A percentile compares a stretch with the other conserved stretches of the same genome.
Evolutionary conservation across 1,284 basidiomycete genomes (phyloP).

Genomic region (Irpex sp.): DNA sequence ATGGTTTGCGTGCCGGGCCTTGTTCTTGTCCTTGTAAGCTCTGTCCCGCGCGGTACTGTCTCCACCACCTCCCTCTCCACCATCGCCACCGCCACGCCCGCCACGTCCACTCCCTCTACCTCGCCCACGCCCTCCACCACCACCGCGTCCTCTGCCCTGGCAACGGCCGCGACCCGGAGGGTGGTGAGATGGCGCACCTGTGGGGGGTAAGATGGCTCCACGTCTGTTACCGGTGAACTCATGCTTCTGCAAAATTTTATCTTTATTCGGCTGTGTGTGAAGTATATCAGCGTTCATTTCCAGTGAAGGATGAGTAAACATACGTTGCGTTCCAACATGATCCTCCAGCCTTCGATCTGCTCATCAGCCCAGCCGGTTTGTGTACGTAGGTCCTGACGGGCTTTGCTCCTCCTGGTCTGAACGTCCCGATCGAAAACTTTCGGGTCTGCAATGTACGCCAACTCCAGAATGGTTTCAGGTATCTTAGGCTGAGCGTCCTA

Average conservation of each 20-base stretch:
- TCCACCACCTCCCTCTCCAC: conserved; percentile 31
- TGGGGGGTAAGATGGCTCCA: conserved; percentile 13
- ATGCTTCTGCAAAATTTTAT: conserved; percentile 66
- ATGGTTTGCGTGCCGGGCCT: conserved; percentile 59
- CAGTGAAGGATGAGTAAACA: conserved; percentile 23
- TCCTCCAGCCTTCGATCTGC: conserved; percentile 85
- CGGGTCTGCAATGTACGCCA: conserved; percentile 72
- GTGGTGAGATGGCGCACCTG: conserved; percentile 6
- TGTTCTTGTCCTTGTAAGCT: conserved; percentile 70
- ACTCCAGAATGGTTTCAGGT: conserved; percentile 67
- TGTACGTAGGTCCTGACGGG: conserved; percentile 58
- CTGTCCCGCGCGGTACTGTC: conserved; percentile 42
- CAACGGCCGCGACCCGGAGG: conserved; percentile 17
- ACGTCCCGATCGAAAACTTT: conserved; percentile 76
- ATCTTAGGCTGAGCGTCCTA: conserved; percentile 22
- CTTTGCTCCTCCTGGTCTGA: conserved; percentile 64
- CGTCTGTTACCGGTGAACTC: conserved; percentile 67
- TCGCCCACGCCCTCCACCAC: conserved; percentile 21
- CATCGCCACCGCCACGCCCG: conserved; percentile 29
- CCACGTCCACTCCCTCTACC: conserved; percentile 31
- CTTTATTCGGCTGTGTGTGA: conserved; percentile 61
- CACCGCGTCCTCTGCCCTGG: conserved; percentile 18
- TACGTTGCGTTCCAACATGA: conserved; percentile 85
- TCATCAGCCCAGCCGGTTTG: conserved; percentile 75
- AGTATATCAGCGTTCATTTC: conserved; percentile 7